Base-by-base conservation (phyloP, 768 basidiomycete species). In the Fistulinella prunicolor region DNA sequence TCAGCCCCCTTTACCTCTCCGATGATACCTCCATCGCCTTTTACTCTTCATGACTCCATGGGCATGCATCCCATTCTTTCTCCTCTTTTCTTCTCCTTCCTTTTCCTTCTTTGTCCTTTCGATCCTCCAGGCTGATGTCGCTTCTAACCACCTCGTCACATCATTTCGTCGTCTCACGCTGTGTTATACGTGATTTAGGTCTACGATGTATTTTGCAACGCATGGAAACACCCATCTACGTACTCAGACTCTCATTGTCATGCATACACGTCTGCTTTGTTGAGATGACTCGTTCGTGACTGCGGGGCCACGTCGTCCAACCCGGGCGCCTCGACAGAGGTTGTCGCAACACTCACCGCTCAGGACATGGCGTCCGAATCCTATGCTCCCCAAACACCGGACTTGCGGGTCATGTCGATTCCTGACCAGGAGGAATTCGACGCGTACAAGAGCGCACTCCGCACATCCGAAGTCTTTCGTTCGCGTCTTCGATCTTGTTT, bases 1-100 rank as follows among this genome's bases (percentile, higher is more conserved):
- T 76, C 62, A 77, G 72, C 72, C 73, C 63, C 63, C 68, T 74
- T 85, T 82, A 79, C 81, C 82, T 81, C 61, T 83, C 78, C 76
- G 78, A 88, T 84, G 86, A 89, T 88, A 89, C 86, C 86, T 85
- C 73, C 64, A 69, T 70, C 56, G 37, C 59, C 56, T 55, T 53
- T 49, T 67, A 38, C 62, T 63, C 54, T 56, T 65, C 49, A 46
- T 49, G 60, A 49, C 57, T 55, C 45, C 51, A 53, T 49, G 59
- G 55, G 56, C 55, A 57, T 56, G 51, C 50, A 56, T 46, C 60
- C 44, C 59, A 34, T 51, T 54, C 54, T 50, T 51, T 59, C 28
- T 46, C 36, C 32, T 38, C 38, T 14, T 32, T 14, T 42, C 19
- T 39, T 40, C 9, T 30, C 29, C 30, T 44, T 26, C 55, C 56